phyloP scores from a whole-genome alignment of 495 filamentous ascomycete genomes.

The Antarctomyces pellizariae region DNA sequence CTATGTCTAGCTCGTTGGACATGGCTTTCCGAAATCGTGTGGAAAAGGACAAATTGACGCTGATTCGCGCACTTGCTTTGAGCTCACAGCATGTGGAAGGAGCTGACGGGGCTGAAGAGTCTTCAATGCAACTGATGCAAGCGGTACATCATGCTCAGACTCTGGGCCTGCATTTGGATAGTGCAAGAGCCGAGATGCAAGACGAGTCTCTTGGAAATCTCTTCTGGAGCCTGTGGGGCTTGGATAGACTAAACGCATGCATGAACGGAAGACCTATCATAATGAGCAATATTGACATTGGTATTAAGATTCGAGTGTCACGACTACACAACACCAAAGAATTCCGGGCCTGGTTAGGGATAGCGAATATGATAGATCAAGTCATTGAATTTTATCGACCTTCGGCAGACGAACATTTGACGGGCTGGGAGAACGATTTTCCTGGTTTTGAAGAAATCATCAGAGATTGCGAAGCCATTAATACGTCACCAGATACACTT shows the following conservation, averaged over 20 bases:
- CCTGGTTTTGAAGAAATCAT: conserved; percentile 47
- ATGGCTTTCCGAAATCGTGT: conserved; percentile 7
- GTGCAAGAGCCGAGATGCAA: conserved; percentile 10
- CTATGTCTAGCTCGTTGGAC: conserved; percentile 12
- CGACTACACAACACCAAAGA: conserved; percentile 20
- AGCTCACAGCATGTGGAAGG: conserved; percentile 13
- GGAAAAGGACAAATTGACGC: conserved; percentile 11
- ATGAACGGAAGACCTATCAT: conserved; percentile 40
- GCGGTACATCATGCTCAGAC: conserved; percentile 39
- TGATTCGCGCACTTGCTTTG: conserved; percentile 13
- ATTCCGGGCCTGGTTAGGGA: conserved; percentile 22
- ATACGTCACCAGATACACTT: conserved; percentile 17
- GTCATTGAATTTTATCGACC: conserved; percentile 49
- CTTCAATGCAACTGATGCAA: conserved; percentile 5
- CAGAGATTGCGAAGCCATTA: conserved; percentile 18
- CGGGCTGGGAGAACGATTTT: conserved; percentile 30
- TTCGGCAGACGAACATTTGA: conserved; percentile 16
- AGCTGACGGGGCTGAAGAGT: conserved; percentile 11
- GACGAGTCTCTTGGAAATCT: conserved; percentile 16
- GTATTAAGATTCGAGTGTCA: conserved; percentile 20
- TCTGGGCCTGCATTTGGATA: conserved; percentile 33
- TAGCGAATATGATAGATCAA: conserved; percentile 30
- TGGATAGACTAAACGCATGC: conserved; percentile 39
- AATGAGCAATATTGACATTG: conserved; percentile 40
- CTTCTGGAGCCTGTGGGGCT: conserved; percentile 43